phyloP scores from a whole-genome alignment of 495 filamentous ascomycete species.

The Amphirosellinia nigrospora region DNA sequence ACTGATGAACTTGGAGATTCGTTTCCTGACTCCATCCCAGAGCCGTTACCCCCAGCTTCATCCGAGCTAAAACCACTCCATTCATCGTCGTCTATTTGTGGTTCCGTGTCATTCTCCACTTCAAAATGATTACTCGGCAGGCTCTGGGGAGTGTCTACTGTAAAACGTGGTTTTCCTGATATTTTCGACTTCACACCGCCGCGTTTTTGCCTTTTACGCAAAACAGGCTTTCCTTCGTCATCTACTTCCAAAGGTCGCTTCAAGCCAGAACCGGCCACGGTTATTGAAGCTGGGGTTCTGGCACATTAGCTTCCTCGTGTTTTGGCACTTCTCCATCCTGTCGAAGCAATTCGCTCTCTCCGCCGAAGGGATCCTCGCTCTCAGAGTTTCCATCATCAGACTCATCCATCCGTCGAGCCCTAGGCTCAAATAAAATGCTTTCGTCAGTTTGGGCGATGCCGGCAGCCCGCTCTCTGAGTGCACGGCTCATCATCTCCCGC shows the following conservation, averaged over 20 bases:
- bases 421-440: conserved; percentile 44
- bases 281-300: neutral
- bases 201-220: conserved; percentile 70
- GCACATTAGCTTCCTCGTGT: neutral
- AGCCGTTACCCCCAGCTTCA: conserved; percentile 27
- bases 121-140: conserved; percentile 59
- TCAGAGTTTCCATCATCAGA: conserved; percentile 41
- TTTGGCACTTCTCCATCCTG: neutral
- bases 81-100: conserved; percentile 41
- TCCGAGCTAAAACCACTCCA: conserved; percentile 49
- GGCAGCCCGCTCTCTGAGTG: conserved; percentile 62
- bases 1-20: conserved; percentile 26
- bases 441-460: conserved; percentile 56
- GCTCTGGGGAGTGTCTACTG: conserved; percentile 62
- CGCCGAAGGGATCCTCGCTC: neutral
- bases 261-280: conserved; percentile 72
- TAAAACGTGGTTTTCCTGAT: conserved; percentile 35
- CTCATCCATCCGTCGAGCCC: conserved; percentile 36
- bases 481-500: conserved; percentile 65
- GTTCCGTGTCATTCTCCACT: conserved; percentile 27
- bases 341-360: neutral
- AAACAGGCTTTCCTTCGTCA: conserved; percentile 75
- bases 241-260: conserved; percentile 85
- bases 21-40: conserved; percentile 29
- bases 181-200: conserved; percentile 58